These are phyloP conservation scores for Helotiales sp. DNA, from an alignment of 2,329 filamentous ascomycete species.

Conservation along the genomic window DNA sequence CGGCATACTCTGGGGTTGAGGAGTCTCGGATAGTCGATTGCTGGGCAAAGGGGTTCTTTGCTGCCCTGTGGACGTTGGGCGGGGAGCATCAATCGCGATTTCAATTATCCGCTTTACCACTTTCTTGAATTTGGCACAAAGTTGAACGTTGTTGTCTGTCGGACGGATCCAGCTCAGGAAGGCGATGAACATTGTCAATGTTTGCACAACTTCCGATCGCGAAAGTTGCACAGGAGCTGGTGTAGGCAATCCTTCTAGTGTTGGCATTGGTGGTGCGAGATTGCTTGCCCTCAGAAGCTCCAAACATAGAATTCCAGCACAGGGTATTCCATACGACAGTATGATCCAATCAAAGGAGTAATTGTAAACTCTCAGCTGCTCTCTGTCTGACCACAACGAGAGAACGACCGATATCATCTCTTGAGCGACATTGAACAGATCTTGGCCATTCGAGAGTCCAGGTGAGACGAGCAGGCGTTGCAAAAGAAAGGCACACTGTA, in stretches of 20 bases:
- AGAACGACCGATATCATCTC: conserved; percentile 16
- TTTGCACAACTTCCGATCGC: conserved; percentile 18
- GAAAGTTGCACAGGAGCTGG: conserved; percentile 10
- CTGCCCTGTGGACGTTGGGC: not conserved
- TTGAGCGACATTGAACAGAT: conserved; percentile 12
- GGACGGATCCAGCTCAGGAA: conserved; percentile 25
- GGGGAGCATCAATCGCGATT: conserved; percentile 23
- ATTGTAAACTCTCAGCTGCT: conserved; percentile 11
- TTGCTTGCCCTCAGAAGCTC: conserved; percentile 17
- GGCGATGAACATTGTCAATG: conserved; percentile 20
- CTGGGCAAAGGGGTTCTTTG: not conserved
- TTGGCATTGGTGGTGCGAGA: conserved; percentile 1
- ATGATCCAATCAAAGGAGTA: conserved; percentile 21
- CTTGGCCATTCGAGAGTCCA: conserved; percentile 13
- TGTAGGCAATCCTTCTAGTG: not conserved
- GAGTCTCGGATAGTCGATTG: not conserved
- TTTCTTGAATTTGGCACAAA: conserved; percentile 20
- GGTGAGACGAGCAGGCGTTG: conserved; percentile 8
- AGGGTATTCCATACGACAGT: conserved; percentile 14
- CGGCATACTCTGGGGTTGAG: not conserved
- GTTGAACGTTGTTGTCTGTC: conserved; percentile 19
- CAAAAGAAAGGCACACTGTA: conserved; percentile 16
- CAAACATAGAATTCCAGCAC: conserved; percentile 13
- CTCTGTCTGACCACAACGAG: conserved; percentile 8
- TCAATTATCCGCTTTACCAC: conserved; percentile 29